Conservation (phyloP, 495 filamentous ascomycete genomes). For the Lasiosphaeris hirsuta region DNA sequence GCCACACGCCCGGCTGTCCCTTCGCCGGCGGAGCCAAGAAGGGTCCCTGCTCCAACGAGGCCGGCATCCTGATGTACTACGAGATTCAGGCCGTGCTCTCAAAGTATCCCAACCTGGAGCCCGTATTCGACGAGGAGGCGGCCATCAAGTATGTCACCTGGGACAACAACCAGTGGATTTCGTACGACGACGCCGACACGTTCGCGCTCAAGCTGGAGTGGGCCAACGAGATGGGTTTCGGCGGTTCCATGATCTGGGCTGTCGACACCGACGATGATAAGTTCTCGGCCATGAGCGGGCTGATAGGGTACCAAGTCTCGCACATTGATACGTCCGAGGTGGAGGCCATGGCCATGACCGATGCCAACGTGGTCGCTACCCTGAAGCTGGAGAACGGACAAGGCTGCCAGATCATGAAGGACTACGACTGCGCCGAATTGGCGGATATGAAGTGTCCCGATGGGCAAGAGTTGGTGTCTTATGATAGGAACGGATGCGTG, state of each 20-base stretch:
- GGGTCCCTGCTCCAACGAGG: constrained; percentile 29
- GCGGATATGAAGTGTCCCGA: not conserved
- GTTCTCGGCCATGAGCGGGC: not conserved
- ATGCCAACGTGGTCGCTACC: not conserved
- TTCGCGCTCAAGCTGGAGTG: constrained; percentile 36
- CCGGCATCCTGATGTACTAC: constrained; percentile 33
- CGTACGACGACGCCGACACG: constrained; percentile 39
- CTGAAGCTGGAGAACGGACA: not conserved
- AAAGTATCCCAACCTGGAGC: constrained; percentile 4
- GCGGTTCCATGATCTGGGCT: constrained; percentile 30
- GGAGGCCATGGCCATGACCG: not conserved
- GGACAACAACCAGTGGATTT: constrained; percentile 44
- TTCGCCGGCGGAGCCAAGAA: constrained; percentile 24
- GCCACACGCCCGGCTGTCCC: constrained; percentile 24
- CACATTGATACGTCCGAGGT: not conserved
- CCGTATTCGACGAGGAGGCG: constrained; percentile 17
- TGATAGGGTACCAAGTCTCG: not conserved
- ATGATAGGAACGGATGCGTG: constrained; percentile 3
- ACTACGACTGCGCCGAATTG: not conserved
- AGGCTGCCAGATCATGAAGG: not conserved
- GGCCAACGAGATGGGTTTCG: constrained; percentile 28
- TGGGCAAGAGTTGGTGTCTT: not conserved
- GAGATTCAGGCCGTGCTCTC: constrained; percentile 29
- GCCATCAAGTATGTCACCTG: constrained; percentile 37
- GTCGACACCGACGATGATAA: not conserved